These are phyloP conservation scores for Pugionium cornutum DNA, from an alignment of 345 rosid species.

Conservation along the genomic window DNA sequence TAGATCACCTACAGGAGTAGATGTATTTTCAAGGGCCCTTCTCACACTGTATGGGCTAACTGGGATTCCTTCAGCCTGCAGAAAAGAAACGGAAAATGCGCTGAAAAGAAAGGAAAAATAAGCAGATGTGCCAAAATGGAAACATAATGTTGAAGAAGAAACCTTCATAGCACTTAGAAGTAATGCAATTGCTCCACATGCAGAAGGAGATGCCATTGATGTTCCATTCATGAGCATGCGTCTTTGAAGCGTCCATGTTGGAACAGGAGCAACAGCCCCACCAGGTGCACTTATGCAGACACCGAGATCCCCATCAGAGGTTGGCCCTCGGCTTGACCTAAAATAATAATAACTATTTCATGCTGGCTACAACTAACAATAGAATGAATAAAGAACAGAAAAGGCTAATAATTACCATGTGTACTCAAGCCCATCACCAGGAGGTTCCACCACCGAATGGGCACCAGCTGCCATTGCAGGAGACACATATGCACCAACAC, in stretches of 20 bases:
- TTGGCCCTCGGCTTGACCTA: constrained; percentile 99
- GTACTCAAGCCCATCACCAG: constrained; percentile 85
- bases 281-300: constrained; percentile 98
- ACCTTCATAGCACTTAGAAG: constrained; percentile 98
- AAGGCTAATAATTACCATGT: constrained; percentile 64
- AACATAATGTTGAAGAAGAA: constrained; percentile 31
- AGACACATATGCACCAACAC: constrained; percentile 96
- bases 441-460: constrained; percentile 93
- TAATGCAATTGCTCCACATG: constrained; percentile 96
- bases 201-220: constrained; percentile 99
- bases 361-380: constrained; percentile 28
- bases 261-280: constrained; percentile 99
- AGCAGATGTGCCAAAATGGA: constrained; percentile 13
- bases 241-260: constrained; percentile 97
- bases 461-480: constrained; percentile 99
- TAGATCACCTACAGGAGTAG: constrained; percentile 63
- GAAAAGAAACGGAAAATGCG: constrained; percentile 29
- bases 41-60: constrained; percentile 86
- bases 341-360: constrained; percentile 35
- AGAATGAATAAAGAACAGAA: constrained; percentile 25
- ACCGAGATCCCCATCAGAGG: constrained; percentile 97
- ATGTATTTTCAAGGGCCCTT: constrained; percentile 89
- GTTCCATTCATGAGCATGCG: constrained; percentile 99
- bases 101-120: constrained; percentile 22
- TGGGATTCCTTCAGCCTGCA: constrained; percentile 76